Conservation (phyloP, 768 basidiomycete species). For the Termitomyces sp. region DNA sequence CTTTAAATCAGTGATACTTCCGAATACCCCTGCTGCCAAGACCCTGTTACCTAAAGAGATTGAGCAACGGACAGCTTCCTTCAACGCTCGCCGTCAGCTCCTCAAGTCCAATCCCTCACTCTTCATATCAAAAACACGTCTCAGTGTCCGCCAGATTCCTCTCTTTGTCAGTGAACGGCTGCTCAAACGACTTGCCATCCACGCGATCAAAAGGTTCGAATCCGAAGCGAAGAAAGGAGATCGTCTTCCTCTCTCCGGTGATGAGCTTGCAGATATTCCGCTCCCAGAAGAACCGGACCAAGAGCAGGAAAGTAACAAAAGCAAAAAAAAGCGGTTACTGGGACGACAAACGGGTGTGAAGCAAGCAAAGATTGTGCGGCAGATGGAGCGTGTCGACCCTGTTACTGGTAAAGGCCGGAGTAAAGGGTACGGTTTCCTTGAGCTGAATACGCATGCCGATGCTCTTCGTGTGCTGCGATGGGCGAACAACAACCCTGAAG, state of each 20-base stretch:
- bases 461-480: slow-evolving; percentile 89
- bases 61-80: slow-evolving; percentile 81
- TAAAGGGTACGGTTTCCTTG: slow-evolving; percentile 95
- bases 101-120: slow-evolving; percentile 91
- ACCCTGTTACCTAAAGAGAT: slow-evolving; percentile 71
- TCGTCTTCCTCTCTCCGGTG: slow-evolving; percentile 60
- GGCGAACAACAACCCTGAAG: slow-evolving; percentile 85
- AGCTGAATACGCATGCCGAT: slow-evolving; percentile 84
- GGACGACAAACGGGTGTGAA: slow-evolving; percentile 52
- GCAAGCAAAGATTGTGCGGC: slow-evolving; percentile 91
- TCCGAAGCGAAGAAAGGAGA: slow-evolving; percentile 64
- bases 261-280: slow-evolving; percentile 62
- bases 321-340: slow-evolving; percentile 24
- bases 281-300: neutral
- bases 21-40: slow-evolving; percentile 78
- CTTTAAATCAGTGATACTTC: slow-evolving; percentile 70
- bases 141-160: slow-evolving; percentile 92
- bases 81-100: slow-evolving; percentile 78
- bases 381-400: slow-evolving; percentile 84
- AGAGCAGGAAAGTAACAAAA: slow-evolving; percentile 23
- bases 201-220: slow-evolving; percentile 79
- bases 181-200: slow-evolving; percentile 82
- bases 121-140: slow-evolving; percentile 91
- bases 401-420: slow-evolving; percentile 84
- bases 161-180: slow-evolving; percentile 86